Percentiles rank a stretch among this genome's conserved stretches.
Conservation (phyloP, 2,329 filamentous ascomycete species). For the Cladophialophora yegresii region DNA sequence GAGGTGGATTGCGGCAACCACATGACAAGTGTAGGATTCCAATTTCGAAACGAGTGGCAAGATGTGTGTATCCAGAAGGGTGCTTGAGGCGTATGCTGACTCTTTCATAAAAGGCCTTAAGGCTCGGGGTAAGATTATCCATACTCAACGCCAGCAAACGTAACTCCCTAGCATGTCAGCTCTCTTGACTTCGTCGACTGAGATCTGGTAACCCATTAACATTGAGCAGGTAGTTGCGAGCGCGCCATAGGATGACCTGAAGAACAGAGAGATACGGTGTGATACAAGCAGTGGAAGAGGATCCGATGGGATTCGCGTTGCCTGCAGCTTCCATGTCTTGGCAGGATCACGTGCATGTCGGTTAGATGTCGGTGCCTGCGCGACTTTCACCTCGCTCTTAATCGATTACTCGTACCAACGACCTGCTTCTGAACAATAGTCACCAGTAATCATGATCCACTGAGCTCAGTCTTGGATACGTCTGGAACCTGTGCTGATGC, state of each 20-base stretch:
- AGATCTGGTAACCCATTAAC: too few species aligned
- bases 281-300: not conserved
- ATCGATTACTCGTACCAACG: not conserved
- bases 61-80: not conserved
- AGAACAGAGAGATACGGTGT: too few species aligned
- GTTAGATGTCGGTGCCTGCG: too few species aligned
- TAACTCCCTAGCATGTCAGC: not conserved
- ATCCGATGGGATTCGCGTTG: not conserved
- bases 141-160: not conserved
- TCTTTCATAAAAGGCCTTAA: not conserved
- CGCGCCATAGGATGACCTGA: too few species aligned
- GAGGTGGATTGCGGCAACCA: not conserved
- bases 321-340: not conserved
- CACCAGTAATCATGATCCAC: not conserved
- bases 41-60: not conserved
- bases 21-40: not conserved
- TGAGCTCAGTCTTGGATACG: not conserved
- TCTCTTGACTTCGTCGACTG: not conserved
- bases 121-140: not conserved
- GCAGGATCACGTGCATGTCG: too few species aligned
- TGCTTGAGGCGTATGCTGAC: not conserved
- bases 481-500: not conserved
- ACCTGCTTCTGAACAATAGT: not conserved
- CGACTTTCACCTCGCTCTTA: not conserved
- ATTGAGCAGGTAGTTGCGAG: not conserved